Evolutionary conservation across 257 asterid species (phyloP).

Genomic region (Knoxia roxburghii): DNA sequence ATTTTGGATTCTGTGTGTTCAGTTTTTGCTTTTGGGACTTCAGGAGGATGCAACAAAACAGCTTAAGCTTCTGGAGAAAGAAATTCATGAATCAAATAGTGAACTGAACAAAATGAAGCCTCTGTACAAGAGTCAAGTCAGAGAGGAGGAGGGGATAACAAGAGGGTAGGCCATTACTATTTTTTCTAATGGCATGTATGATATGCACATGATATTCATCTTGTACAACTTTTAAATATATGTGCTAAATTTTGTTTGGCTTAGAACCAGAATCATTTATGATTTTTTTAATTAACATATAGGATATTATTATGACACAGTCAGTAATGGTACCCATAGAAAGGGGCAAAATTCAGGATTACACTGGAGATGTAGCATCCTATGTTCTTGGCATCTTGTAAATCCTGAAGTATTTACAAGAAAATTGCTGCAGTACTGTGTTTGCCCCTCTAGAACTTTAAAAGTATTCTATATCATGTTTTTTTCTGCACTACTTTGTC

Average conservation of each 20-base stretch:
- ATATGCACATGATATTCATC: background rate
- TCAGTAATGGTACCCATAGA: background rate
- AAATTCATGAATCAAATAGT: conserved; percentile 60
- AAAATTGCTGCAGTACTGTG: background rate
- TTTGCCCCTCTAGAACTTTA: no score
- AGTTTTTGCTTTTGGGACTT: conserved; percentile 25
- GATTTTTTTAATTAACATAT: background rate
- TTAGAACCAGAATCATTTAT: background rate
- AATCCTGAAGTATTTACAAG: background rate
- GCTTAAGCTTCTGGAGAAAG: conserved; percentile 70
- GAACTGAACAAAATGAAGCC: conserved; percentile 60
- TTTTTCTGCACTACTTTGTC: background rate
- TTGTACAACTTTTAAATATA: background rate
- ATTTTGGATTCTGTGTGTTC: background rate
- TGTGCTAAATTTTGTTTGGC: background rate
- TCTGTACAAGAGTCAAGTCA: conserved; percentile 55
- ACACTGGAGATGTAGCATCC: conserved; percentile 5
- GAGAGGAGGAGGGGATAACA: conserved; percentile 76
- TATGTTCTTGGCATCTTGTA: background rate
- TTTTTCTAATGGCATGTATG: background rate
- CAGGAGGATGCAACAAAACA: conserved; percentile 86
- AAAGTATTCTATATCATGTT: background rate
- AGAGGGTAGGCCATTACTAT: conserved; percentile 49
- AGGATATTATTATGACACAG: no score
- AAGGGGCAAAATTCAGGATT: background rate